Conservation (phyloP, 1,284 basidiomycete species). For the Cutaneotrichosporon arboriforme region DNA sequence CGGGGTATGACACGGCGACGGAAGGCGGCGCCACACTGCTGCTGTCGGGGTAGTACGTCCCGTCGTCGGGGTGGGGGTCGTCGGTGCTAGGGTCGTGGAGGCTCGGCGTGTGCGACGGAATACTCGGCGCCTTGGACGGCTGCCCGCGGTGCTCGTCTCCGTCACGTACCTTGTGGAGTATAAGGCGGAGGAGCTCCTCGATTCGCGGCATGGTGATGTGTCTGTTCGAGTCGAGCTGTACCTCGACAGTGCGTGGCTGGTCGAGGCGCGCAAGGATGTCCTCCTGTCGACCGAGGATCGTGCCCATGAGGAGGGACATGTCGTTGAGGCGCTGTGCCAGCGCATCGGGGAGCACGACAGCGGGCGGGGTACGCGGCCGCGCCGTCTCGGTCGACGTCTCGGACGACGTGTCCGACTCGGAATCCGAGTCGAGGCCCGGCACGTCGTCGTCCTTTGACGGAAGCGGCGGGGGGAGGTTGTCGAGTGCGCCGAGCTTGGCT, state of each 20-base stretch:
- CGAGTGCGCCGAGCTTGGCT: conserved; percentile 2
- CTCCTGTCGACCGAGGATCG: conserved; percentile 34
- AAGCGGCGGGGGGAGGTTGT: conserved; percentile 30
- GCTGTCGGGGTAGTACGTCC: conserved; percentile 29
- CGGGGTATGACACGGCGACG: too few species aligned
- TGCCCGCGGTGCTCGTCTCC: not conserved
- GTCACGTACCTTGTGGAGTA: conserved; percentile 8
- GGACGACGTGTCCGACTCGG: conserved; percentile 18
- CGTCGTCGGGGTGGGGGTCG: conserved; percentile 13
- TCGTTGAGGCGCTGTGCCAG: conserved; percentile 31
- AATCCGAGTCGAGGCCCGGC: not conserved
- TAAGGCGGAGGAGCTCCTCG: conserved; percentile 36
- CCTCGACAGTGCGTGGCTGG: conserved; percentile 1
- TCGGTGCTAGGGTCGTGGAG: not conserved
- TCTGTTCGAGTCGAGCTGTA: conserved; percentile 6
- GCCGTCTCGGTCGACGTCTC: conserved; percentile 32
- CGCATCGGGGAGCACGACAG: conserved; percentile 26
- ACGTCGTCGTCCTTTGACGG: conserved; percentile 30
- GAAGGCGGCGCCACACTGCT: conserved; percentile 16
- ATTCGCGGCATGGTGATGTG: conserved; percentile 26
- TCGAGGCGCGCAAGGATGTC: conserved; percentile 30
- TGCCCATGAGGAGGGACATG: conserved; percentile 33
- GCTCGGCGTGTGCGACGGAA: not conserved
- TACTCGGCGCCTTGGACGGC: too few species aligned
- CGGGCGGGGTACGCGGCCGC: conserved; percentile 38